Base-by-base conservation (phyloP, 805 yeast species). In the Wickerhamiella sergipiensis region DNA sequence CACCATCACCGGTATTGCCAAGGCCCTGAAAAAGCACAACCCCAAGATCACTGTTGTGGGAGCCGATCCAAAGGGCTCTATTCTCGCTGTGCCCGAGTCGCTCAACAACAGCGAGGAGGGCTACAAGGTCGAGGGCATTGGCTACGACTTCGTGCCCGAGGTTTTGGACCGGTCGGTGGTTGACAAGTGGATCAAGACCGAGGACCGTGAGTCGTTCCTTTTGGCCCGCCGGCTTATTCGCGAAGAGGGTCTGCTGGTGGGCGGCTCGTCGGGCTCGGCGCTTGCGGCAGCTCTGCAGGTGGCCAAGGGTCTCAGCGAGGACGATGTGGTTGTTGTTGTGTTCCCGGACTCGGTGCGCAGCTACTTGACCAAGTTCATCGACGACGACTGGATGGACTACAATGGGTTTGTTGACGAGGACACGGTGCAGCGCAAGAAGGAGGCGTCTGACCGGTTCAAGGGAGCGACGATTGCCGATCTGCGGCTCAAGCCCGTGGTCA, bases 191-290 rank as follows among this genome's bases (percentile, higher is more conserved):
- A 76, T 81, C 72, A 85, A 85, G 72, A 85, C 94, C 43, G 88
- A 83, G 57, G 95, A 85, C 64, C 75, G 79, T 53, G 88, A 82
- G 56, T 78, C 90, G 40, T 86, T 85, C 71, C 72, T 78, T 51
- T 77, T 82, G 59, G 90, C 95, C 39, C 76, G 95, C 71, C 80
- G 87, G 68, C 73, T 85, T 57, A 85, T 85, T 59, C 71, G 80
- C 48, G 89, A 84, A 63, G 95, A 85, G 68, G 95, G 95, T 66
- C 78, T 85, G 50, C 72, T 85, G 48, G 87, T 85, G 48, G 95
- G 95, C 63, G 95, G 95, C n/a, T 81, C 89, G 9, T 80, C 89
- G 15, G 95, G 95, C 53, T 75, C 83, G 58, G 89, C 95, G 9
- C 76, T 85, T 59, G 80, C 83, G 60, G 94, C 92, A 33, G 82